Evolutionary conservation across 345 rosid genomes (phyloP), one percentile per base, ranked within the genome.

Genomic region (Odontarrhena argentea): DNA sequence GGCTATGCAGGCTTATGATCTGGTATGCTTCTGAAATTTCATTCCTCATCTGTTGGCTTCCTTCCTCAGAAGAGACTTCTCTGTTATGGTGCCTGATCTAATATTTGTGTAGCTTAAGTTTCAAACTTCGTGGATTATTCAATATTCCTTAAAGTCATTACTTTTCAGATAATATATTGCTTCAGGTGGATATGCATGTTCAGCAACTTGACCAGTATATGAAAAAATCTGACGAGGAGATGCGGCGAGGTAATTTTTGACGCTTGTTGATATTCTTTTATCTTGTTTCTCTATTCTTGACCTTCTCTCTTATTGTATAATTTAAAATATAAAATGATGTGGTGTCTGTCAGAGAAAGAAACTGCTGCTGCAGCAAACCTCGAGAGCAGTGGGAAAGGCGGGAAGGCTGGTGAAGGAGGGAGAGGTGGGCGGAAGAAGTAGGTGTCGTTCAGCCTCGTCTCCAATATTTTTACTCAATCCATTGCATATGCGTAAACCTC

Each of bases 361-460:
- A 75, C 38, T 73, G 77, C 76, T 59, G 79, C 89, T 57, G 74
- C 75, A 68, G 80, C 78, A 55, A 86, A 76, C 52, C 45, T 58
- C 2, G 89, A 84, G 67, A 71, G 77, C 63, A 55, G 76, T 40
- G 50, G 70, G n/a, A 87, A 83, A 84, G 75, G 84, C 15, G 92
- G 89, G 77, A 91, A 82, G 80, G 62, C 78, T 12, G 54, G 79
- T 70, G 97, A 90, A 72, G 67, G 89, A 67, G 87, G 99, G 56
- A 79, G 99, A 87, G 93, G 97, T 70, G 97, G 98, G 55, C 97
- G 96, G 54, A 94, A 88, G 80, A 94, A 88, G 99, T 94, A 87
- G 28, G 67, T 49, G 41, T 53, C 73, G 61, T 44, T 76, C 22
- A 53, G 13, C 42, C 41, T 51, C 11, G 24, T 52, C 13, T 65